Evolutionary conservation across 1,139 yeast genomes (phyloP), one percentile per base, ranked within the genome.

Genomic region (Magnusiomyces tetraspermus): DNA sequence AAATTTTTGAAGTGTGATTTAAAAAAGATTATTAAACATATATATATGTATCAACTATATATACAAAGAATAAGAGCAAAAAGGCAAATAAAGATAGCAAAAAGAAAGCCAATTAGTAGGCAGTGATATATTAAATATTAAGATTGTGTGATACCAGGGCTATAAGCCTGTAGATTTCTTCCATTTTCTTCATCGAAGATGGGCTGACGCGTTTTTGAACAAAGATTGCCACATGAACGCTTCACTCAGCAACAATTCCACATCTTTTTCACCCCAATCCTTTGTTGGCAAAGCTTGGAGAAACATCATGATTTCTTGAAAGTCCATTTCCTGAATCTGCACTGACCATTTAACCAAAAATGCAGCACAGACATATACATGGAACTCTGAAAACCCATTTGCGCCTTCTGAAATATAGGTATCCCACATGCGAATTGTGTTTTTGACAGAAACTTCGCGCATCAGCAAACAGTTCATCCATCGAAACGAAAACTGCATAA

Each of bases 391-490:
- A 65, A 92, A 86, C 3, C 97, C 97, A 11, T 28, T 6, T 38
- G 92, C 83, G 3, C 85, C 86, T 66, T 92, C 97, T 50, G 96
- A 82, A 52, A 92, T 71, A 66, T 92, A 92, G 0, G 99, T 90
- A 65, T 92, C 99, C 98, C 98, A 92, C 96, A 92, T 92, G 52
- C 99, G 75, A 30, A 89, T 81, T 8, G 92, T 86, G 55, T 88
- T 77, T 41, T 75, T 74, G 62, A 92, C 81, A 47, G 83, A 80
- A 46, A 92, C 75, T 64, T 92, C 99, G 59, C 99, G 77, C 99
- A 92, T 92, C 52, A 92, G 73, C 61, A 92, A 72, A 70, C 99
- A 92, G 69, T 94, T 92, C 97, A 94, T 94, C 99, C 99, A 92
- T 59, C 99, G 76, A 71, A 92, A 94, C 28, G 96, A 80, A 69